Evolutionary conservation across 2,329 filamentous ascomycete species (phyloP), one percentile per base, ranked within the genome.

Genomic region (Colletotrichum sp.): DNA sequence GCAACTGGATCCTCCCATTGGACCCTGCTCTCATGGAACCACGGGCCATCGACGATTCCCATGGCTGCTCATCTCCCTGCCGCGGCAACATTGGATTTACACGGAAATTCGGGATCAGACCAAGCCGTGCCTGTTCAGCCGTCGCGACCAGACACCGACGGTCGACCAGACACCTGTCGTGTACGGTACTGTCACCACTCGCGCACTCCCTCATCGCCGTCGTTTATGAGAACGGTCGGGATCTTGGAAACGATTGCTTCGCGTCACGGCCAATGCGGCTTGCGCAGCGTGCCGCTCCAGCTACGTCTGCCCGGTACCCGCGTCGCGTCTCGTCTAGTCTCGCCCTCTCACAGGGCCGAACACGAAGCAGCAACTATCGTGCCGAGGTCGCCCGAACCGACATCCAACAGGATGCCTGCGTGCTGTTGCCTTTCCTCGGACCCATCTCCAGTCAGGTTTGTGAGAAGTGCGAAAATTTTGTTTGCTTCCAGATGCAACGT

Each of bases 401-500:
- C 16, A 22, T 64, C 34, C 13, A 32, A 25, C 32, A 32, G 28
- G 48, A n/a, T 22, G 18, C 39, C 30, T 64, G 56, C 67, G 56
- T 70, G 25, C n/a, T 48, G 56, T n/a, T 64, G 67, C 27, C 27
- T 25, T 32, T 9, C n/a, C 25, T 61, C 43, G 27, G 36, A 39
- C 52, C 28, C 13, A 32, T 52, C 65, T 48, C 55, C 28, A 73
- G 36, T 34, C 36, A 22, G 70, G 66, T 58, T 74, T 58, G 36
- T 48, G 66, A 43, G 43, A 74, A 58, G 25, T 22, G 28, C 28
- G 30, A 70, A 32, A 43, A 32, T 15, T 22, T 65, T 52, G 67
- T 66, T 74, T 74, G 67, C 67, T 71, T 8, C 43, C 27, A 74
- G 27, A 71, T 74, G 71, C 60, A 60, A 52, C 48, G 60, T 71